Conservation (phyloP, 257 asterid genomes). For the Asclepias syriaca region DNA sequence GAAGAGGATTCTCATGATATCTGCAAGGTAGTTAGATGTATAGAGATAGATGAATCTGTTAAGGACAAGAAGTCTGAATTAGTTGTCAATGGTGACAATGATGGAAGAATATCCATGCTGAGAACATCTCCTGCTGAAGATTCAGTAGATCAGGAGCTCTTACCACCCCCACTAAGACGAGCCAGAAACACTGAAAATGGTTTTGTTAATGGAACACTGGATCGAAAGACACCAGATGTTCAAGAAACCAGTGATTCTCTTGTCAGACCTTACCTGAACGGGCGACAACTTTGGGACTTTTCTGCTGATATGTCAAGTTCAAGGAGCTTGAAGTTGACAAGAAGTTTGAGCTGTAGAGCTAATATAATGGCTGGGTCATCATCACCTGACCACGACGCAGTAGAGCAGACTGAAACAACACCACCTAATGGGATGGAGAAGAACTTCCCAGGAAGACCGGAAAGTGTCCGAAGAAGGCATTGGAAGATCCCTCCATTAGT, state of each 20-base stretch:
- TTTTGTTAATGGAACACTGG: conserved; percentile 34
- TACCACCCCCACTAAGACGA: conserved; percentile 30
- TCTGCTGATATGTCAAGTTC: conserved; percentile 35
- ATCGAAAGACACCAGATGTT: conserved; percentile 46
- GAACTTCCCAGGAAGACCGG: conserved; percentile 62
- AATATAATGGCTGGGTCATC: conserved; percentile 32
- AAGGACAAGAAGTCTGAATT: conserved; percentile 25
- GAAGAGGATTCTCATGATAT: conserved; percentile 54
- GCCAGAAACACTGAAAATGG: conserved; percentile 28
- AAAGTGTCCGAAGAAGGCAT: conserved; percentile 57
- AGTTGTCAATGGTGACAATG: conserved; percentile 35
- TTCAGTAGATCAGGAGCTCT: conserved; percentile 24
- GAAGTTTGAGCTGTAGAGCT: conserved; percentile 71
- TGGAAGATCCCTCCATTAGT: conserved; percentile 74
- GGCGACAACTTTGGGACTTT: conserved; percentile 37
- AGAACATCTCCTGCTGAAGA: conserved; percentile 26
- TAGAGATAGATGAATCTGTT: conserved; percentile 46
- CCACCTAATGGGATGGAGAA: conserved; percentile 69
- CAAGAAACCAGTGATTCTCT: conserved; percentile 44
- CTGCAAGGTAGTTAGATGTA: conserved; percentile 67
- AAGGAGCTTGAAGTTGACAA: conserved; percentile 45
- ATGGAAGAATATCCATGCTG: conserved; percentile 34
- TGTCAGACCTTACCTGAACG: conserved; percentile 38
- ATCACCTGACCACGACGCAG: conserved; percentile 34
- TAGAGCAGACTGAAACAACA: conserved; percentile 54